phyloP scores from a whole-genome alignment of 2,329 filamentous ascomycete genomes.

The Dendrostoma leiphaemia region DNA sequence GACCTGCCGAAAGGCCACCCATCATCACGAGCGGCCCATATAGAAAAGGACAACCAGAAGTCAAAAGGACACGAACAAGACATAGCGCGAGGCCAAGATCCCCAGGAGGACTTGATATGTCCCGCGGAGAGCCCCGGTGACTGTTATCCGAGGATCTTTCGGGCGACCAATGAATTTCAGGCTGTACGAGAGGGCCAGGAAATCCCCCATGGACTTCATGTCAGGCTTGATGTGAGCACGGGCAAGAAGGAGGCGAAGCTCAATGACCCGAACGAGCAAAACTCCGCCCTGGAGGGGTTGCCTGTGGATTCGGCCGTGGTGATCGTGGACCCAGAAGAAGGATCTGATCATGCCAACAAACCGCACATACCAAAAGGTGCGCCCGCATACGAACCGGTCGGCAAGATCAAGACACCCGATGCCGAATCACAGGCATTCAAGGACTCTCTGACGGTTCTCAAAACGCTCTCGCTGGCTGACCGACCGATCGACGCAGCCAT shows the following conservation, averaged over 20 bases:
- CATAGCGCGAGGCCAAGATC: no score
- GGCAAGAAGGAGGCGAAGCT: slow-evolving; percentile 66
- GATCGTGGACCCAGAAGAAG: slow-evolving; percentile 50
- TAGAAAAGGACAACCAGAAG: no score
- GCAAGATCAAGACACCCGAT: slow-evolving; percentile 53
- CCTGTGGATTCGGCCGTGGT: slow-evolving; percentile 53
- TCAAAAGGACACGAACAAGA: no score
- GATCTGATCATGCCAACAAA: slow-evolving; percentile 37
- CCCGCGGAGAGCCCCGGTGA: slow-evolving; percentile 57
- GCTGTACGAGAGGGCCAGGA: slow-evolving; percentile 62
- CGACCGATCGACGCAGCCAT: slow-evolving; percentile 48
- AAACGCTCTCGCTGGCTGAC: slow-evolving; percentile 29
- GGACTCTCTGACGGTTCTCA: slow-evolving; percentile 48
- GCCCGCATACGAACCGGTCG: slow-evolving; percentile 56
- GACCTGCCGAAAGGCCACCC: neutral
- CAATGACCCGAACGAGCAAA: slow-evolving; percentile 54
- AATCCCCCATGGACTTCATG: slow-evolving; percentile 62
- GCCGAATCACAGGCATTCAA: slow-evolving; percentile 41
- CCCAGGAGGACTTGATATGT: slow-evolving; percentile 58
- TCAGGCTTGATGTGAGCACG: slow-evolving; percentile 63
- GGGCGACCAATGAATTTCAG: slow-evolving; percentile 64
- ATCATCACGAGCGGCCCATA: no score
- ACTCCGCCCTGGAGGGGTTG: slow-evolving; percentile 46
- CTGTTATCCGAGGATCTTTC: slow-evolving; percentile 65
- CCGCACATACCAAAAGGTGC: slow-evolving; percentile 45